These are phyloP conservation scores for Psilocybe tampanensis DNA, from an alignment of 768 basidiomycete genomes.

Conservation along the genomic window DNA sequence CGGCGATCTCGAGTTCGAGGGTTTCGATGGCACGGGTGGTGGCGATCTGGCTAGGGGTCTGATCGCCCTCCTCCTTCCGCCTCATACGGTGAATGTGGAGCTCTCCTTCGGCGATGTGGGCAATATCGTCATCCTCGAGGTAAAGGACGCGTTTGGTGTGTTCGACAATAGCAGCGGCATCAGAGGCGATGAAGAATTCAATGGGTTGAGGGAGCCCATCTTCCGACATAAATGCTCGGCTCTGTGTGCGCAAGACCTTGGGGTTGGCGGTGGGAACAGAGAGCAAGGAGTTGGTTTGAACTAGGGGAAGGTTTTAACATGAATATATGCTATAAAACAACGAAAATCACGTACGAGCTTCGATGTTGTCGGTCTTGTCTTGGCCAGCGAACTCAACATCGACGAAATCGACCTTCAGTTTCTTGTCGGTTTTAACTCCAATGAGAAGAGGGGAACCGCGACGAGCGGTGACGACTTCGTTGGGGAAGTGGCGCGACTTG, in stretches of 20 bases:
- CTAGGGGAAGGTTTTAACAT: slow-evolving; percentile 22
- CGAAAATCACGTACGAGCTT: slow-evolving; percentile 37
- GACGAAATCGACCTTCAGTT: slow-evolving; percentile 99
- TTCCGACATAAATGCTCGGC: slow-evolving; percentile 97
- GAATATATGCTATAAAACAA: slow-evolving; percentile 10
- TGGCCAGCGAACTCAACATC: slow-evolving; percentile 93
- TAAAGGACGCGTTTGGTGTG: slow-evolving; percentile 99
- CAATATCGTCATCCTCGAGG: slow-evolving; percentile 98
- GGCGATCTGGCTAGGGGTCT: slow-evolving; percentile 60
- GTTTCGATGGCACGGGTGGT: slow-evolving; percentile 96
- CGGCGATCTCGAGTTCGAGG: slow-evolving; percentile 97
- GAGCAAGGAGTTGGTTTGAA: slow-evolving; percentile 59
- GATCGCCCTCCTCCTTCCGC: slow-evolving; percentile 73
- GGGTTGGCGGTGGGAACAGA: slow-evolving; percentile 65
- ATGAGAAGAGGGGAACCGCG: slow-evolving; percentile 96
- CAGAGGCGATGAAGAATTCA: slow-evolving; percentile 99
- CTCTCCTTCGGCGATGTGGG: slow-evolving; percentile 95
- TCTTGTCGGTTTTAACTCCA: slow-evolving; percentile 99
- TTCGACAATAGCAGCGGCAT: slow-evolving; percentile 94
- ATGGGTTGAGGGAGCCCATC: slow-evolving; percentile 99
- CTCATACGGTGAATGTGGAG: slow-evolving; percentile 99
- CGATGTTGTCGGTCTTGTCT: slow-evolving; percentile 49
- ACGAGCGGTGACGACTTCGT: slow-evolving; percentile 93
- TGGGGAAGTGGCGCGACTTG: slow-evolving; percentile 95
- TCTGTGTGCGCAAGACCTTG: slow-evolving; percentile 91